Percentiles rank a stretch among this genome's conserved stretches.
These are phyloP conservation scores for Aspergillus sp. DNA, from an alignment of 2,329 filamentous ascomycete species.

Conservation along the genomic window DNA sequence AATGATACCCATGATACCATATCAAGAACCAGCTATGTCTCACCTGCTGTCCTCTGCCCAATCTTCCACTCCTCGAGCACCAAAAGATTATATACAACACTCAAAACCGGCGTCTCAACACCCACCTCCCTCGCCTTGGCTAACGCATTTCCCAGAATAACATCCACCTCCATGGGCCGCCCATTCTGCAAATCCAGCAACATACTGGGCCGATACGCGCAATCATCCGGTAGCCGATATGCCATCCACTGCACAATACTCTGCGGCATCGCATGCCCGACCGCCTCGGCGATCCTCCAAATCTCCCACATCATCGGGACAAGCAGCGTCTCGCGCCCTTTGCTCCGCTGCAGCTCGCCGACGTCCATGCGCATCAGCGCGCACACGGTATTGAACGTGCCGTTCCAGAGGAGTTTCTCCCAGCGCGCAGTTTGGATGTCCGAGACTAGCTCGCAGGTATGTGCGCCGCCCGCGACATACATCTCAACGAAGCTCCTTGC, in stretches of 20 bases:
- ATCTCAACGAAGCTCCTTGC: not conserved
- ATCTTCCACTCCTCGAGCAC: not conserved
- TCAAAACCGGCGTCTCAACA: not conserved
- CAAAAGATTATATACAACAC: not conserved
- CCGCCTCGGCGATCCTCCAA: not conserved
- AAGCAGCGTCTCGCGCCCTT: not conserved
- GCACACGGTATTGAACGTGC: not conserved
- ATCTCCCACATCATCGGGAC: slow-evolving; percentile 6
- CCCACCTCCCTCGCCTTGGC: not conserved
- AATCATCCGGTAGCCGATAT: not conserved
- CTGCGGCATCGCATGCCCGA: not conserved
- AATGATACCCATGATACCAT: not conserved
- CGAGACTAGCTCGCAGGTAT: not conserved
- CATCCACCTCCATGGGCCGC: not conserved
- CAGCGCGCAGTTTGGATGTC: not conserved
- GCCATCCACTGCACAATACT: not conserved
- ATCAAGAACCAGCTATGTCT: not conserved
- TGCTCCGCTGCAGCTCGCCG: not conserved
- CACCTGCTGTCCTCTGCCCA: not conserved
- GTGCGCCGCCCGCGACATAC: not conserved
- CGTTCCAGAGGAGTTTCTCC: slow-evolving; percentile 2
- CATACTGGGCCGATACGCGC: slow-evolving; percentile 1
- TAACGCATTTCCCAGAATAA: not conserved
- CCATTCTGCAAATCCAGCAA: slow-evolving; percentile 1
- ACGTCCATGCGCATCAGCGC: not conserved